phyloP scores from a whole-genome alignment of 352 stramenopile genomes.

The Aphanomyces euteiches region DNA sequence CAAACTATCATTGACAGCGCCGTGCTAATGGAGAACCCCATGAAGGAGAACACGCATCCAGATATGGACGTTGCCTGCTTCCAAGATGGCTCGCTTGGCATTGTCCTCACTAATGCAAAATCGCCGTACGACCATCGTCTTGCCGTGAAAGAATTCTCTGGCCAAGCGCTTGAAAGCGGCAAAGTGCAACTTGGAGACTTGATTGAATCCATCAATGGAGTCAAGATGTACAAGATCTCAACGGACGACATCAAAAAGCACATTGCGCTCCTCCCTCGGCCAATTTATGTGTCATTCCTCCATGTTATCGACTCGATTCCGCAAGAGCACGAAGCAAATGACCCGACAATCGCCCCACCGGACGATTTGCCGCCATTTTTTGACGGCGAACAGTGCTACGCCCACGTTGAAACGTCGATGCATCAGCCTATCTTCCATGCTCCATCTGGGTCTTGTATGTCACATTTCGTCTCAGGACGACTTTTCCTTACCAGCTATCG shows the following conservation, averaged over 20 bases:
- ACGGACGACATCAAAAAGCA: slow-evolving; percentile 78
- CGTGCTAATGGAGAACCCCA: slow-evolving; percentile 57
- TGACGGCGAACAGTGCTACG: slow-evolving; percentile 73
- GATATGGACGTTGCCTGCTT: slow-evolving; percentile 62
- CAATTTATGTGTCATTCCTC: slow-evolving; percentile 68
- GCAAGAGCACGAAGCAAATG: neutral
- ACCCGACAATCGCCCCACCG: neutral
- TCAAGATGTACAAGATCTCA: slow-evolving; percentile 59
- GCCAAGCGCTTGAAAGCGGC: slow-evolving; percentile 59
- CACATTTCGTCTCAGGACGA: slow-evolving; percentile 68
- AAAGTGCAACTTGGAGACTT: slow-evolving; percentile 62
- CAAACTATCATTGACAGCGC: slow-evolving; percentile 47
- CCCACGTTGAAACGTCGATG: slow-evolving; percentile 69
- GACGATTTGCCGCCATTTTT: slow-evolving; percentile 44
- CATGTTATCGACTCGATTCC: slow-evolving; percentile 36
- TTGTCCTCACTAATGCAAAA: slow-evolving; percentile 57
- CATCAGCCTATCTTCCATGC: slow-evolving; percentile 38
- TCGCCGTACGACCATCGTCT: slow-evolving; percentile 49
- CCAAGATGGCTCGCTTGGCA: slow-evolving; percentile 54
- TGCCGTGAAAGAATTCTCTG: slow-evolving; percentile 74
- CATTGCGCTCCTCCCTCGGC: slow-evolving; percentile 61
- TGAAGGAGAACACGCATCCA: slow-evolving; percentile 37
- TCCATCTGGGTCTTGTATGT: slow-evolving; percentile 47
- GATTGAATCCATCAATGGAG: slow-evolving; percentile 77
- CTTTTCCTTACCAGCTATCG: slow-evolving; percentile 83